A percentile compares a stretch with the other conserved stretches of the same genome.
Evolutionary conservation across 2,329 filamentous ascomycete genomes (phyloP).

Genomic region (Colletotrichum melonis): DNA sequence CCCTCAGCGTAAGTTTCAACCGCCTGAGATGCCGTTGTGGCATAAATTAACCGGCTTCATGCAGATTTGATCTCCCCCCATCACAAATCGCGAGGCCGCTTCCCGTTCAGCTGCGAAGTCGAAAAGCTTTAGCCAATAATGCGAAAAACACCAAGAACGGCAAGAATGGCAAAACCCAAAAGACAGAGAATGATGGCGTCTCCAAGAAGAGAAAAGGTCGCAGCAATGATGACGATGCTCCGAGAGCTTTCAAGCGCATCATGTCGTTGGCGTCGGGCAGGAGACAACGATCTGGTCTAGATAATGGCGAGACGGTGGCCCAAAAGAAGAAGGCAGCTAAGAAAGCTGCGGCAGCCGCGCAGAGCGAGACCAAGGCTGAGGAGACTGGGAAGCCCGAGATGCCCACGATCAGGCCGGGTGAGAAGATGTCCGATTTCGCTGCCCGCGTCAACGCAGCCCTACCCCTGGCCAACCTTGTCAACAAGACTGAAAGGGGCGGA

Average conservation of each 20-base stretch:
- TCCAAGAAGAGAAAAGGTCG: slow-evolving; percentile 58
- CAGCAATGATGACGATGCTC: slow-evolving; percentile 78
- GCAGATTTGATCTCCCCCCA: slow-evolving; percentile 62
- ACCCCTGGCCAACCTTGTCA: slow-evolving; percentile 77
- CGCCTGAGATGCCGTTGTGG: background rate
- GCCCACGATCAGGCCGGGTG: slow-evolving; percentile 83
- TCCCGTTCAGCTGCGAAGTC: slow-evolving; percentile 51
- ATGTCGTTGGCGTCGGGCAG: slow-evolving; percentile 80
- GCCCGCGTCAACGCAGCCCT: slow-evolving; percentile 87
- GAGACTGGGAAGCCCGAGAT: slow-evolving; percentile 46
- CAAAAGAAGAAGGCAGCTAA: slow-evolving; percentile 44
- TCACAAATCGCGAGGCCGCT: slow-evolving; percentile 62
- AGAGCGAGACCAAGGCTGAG: slow-evolving; percentile 21
- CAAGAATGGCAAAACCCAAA: slow-evolving; percentile 42
- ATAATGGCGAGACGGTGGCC: slow-evolving; percentile 68
- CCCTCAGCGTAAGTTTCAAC: slow-evolving; percentile 59
- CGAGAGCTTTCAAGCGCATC: slow-evolving; percentile 85
- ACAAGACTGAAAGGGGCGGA: slow-evolving; percentile 69
- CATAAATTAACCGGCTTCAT: slow-evolving; percentile 16
- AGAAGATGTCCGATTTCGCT: slow-evolving; percentile 84
- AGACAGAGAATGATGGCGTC: slow-evolving; percentile 42
- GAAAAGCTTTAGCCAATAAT: slow-evolving; percentile 12
- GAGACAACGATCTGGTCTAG: slow-evolving; percentile 71
- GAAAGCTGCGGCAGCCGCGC: slow-evolving; percentile 40
- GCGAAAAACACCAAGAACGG: slow-evolving; percentile 36